phyloP scores from a whole-genome alignment of 768 basidiomycete genomes.

The Coprinopsis sp. region DNA sequence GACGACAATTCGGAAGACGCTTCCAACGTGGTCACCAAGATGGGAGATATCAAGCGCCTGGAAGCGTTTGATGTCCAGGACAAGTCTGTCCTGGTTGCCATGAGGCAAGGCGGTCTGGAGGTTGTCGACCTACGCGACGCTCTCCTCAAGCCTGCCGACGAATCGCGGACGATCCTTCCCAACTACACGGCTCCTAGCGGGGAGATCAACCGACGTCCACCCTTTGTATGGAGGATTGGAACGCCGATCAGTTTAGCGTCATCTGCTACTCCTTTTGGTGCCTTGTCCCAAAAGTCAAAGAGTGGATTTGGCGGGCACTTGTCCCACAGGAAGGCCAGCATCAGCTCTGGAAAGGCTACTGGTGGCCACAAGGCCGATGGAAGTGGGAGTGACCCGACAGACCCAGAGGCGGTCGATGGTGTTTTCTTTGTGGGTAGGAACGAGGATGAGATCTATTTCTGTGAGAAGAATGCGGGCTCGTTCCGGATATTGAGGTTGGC shows the following conservation, averaged over 20 bases:
- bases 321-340: constrained; percentile 46
- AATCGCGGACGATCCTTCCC: constrained; percentile 69
- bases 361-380: constrained; percentile 49
- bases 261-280: constrained; percentile 29
- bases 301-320: constrained; percentile 33
- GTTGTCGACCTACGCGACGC: constrained; percentile 79
- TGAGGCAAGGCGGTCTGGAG: constrained; percentile 84
- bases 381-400: constrained; percentile 40
- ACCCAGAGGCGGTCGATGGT: constrained; percentile 56
- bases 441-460: constrained; percentile 74
- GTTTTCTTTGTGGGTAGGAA: constrained; percentile 78
- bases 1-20: constrained; percentile 39
- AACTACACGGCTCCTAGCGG: constrained; percentile 60
- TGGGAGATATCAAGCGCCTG: constrained; percentile 80
- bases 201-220: constrained; percentile 61
- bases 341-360: constrained; percentile 40
- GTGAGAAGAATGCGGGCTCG: constrained; percentile 67
- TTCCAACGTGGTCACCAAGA: constrained; percentile 34
- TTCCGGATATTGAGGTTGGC: constrained; percentile 74
- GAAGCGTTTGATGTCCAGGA: constrained; percentile 79
- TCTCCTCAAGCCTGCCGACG: constrained; percentile 72
- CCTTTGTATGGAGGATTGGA: constrained; percentile 83
- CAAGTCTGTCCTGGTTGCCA: constrained; percentile 74
- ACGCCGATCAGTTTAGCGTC: constrained; percentile 56
- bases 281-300: constrained; percentile 36